Evolutionary conservation across 495 filamentous ascomycete species (phyloP).

Genomic region (Lepidopterella palustris): DNA sequence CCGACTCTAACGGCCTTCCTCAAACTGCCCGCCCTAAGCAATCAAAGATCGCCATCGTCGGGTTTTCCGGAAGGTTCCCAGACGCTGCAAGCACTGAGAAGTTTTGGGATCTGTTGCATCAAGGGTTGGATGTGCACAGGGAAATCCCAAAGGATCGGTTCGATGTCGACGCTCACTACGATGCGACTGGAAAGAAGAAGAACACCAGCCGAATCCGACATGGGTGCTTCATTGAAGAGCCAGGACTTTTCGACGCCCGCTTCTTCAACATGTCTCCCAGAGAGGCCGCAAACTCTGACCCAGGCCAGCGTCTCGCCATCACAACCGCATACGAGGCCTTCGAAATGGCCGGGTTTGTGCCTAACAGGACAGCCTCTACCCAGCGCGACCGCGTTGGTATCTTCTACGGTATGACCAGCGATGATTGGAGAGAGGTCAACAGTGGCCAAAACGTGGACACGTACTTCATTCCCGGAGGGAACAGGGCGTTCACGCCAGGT

Average conservation of each 20-base stretch:
- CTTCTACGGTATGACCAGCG: conserved; percentile 36
- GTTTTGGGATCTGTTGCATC: conserved; percentile 41
- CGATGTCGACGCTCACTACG: conserved; percentile 40
- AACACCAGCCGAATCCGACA: conserved; percentile 34
- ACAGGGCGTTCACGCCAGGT: conserved; percentile 39
- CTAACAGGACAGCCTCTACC: conserved; percentile 33
- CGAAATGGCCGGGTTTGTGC: conserved; percentile 36
- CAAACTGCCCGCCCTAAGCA: not conserved
- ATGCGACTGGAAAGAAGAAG: conserved; percentile 39
- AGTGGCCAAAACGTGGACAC: conserved; percentile 37
- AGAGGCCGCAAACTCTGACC: conserved; percentile 41
- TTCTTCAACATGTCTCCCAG: conserved; percentile 43
- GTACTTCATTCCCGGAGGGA: conserved; percentile 40
- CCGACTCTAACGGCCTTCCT: not conserved
- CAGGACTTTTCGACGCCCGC: conserved; percentile 38
- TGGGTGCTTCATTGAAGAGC: conserved; percentile 39
- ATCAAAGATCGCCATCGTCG: conserved; percentile 42
- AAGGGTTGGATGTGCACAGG: conserved; percentile 38
- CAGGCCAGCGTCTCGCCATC: conserved; percentile 36
- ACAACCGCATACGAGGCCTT: conserved; percentile 40
- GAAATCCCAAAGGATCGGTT: conserved; percentile 42
- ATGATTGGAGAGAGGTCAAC: conserved; percentile 39
- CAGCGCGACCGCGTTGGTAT: conserved; percentile 34
- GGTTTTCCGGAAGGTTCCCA: conserved; percentile 41
- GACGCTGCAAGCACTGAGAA: conserved; percentile 33